A percentile compares a stretch with the other conserved stretches of the same genome.
phyloP scores from a whole-genome alignment of 1,284 basidiomycete genomes.

The Moesziomyces antarcticus region DNA sequence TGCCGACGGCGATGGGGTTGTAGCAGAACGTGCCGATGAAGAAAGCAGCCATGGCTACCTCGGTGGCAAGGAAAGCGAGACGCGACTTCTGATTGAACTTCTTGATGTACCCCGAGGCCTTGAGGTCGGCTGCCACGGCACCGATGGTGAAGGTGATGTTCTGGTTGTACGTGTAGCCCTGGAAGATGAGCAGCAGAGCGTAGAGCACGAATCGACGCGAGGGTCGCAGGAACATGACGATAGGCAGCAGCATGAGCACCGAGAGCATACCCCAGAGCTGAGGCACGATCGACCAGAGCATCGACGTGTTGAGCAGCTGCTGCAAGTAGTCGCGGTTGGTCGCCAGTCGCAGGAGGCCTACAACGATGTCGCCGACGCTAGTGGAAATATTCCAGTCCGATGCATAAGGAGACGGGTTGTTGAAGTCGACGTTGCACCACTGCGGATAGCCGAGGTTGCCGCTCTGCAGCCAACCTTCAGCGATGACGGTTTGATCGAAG shows the following conservation, averaged over 20 bases:
- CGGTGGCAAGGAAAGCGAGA: slow-evolving; percentile 64
- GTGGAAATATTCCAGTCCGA: slow-evolving; percentile 38
- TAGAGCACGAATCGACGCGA: slow-evolving; percentile 67
- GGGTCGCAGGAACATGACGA: slow-evolving; percentile 65
- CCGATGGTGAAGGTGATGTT: slow-evolving; percentile 66
- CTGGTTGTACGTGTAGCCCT: slow-evolving; percentile 30
- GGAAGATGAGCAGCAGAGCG: slow-evolving; percentile 51
- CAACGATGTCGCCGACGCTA: slow-evolving; percentile 66
- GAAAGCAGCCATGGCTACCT: slow-evolving; percentile 64
- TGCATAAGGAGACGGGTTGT: slow-evolving; percentile 30
- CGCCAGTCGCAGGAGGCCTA: slow-evolving; percentile 67
- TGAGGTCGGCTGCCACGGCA: slow-evolving; percentile 67
- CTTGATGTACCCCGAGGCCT: slow-evolving; percentile 68
- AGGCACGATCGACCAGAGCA: slow-evolving; percentile 69
- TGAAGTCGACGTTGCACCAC: slow-evolving; percentile 67
- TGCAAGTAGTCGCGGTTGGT: slow-evolving; percentile 69
- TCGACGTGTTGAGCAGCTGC: slow-evolving; percentile 68
- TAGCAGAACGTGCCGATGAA: slow-evolving; percentile 67
- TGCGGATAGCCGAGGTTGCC: slow-evolving; percentile 67
- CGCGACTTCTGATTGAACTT: slow-evolving; percentile 69
- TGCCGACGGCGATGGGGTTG: slow-evolving; percentile 61
- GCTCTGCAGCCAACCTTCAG: slow-evolving; percentile 58
- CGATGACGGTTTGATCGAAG: slow-evolving; percentile 62
- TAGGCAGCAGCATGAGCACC: slow-evolving; percentile 68
- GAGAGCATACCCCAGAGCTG: slow-evolving; percentile 70